Conservation (phyloP, 306 rosid genomes). For the Prinsepia uniflora region DNA sequence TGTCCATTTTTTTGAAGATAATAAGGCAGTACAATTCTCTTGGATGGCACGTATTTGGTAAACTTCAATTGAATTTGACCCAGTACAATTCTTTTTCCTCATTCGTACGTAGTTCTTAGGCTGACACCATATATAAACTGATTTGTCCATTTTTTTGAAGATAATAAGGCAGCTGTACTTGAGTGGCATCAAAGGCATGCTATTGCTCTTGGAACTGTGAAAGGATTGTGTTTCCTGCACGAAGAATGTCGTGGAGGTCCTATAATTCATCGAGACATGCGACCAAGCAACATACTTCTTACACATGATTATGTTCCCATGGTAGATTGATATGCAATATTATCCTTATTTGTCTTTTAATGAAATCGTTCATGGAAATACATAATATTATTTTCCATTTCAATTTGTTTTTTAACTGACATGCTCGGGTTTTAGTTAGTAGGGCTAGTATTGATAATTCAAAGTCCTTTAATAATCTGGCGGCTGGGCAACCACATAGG, state of each 20-base stretch:
- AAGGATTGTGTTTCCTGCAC: constrained; percentile 81
- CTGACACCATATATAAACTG: neutral
- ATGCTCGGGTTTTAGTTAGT: constrained; percentile 3
- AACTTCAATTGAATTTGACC: constrained; percentile 19
- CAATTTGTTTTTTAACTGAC: neutral
- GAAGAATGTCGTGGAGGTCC: constrained; percentile 94
- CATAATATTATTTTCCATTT: neutral
- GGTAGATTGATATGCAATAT: constrained; percentile 36
- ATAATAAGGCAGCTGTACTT: constrained; percentile 45
- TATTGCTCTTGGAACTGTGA: constrained; percentile 84
- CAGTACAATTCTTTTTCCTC: neutral
- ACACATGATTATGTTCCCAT: constrained; percentile 83
- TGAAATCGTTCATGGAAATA: neutral
- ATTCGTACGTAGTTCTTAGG: neutral
- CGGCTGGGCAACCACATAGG: neutral
- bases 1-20: too few species aligned
- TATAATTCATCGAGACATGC: constrained; percentile 74
- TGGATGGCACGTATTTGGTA: constrained; percentile 80
- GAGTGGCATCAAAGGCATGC: constrained; percentile 73
- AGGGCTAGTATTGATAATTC: neutral
- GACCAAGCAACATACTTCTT: constrained; percentile 84
- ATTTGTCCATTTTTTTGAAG: constrained; percentile 27
- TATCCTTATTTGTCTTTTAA: constrained; percentile 1
- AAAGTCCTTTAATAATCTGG: neutral
- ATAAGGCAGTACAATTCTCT: constrained; percentile 80